Evolutionary conservation across 1,139 yeast species (phyloP), one percentile per base, ranked within the genome.

Genomic region (Suzukiozyma palmioleophila): DNA sequence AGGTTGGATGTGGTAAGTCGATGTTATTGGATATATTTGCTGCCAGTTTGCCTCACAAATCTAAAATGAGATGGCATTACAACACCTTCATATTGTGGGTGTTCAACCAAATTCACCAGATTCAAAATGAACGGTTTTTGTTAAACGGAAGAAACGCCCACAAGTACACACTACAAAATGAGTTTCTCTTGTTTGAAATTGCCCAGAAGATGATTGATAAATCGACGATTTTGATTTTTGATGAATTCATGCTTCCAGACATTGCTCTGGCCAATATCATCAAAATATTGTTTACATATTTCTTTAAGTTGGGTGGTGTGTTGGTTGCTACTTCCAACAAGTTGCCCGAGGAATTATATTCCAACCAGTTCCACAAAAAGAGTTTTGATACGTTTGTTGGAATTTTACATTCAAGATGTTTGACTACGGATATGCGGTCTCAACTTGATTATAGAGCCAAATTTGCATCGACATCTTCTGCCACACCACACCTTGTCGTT

Each of bases 231-330:
- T 59, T 83, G 41, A 68, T 83, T 60, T 60, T 83, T 33, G 90
- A 83, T 54, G 90, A 83, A 54, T 83, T 83, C 57, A 81, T 81
- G 82, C 57, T 83, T 26, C 89, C 90, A 0, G 90, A 83, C 53
- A 72, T 70, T 33, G 86, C 89, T 0, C 73, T 84, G 26, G 88
- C 88, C 2, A 82, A 81, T 49, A 80, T 83, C 34, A 63, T 83
- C 41, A 79, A 79, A 53, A 70, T 81, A 8, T 58, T 83, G 35
- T 81, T 83, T 57, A 79, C 84, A 0, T 81, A 78, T 55, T 83
- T 77, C 59, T 82, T 83, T 64, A 81, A 79, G 50, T 58, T 83
- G 8, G 89, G 90, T 2, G 90, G 90, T 2, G 86, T 83, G 0
- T 57, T 83, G 35, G 81, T 83, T 24, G 87, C 89, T 1, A 83